phyloP scores from a whole-genome alignment of 1,284 basidiomycete genomes.

The Agaricales sp. region DNA sequence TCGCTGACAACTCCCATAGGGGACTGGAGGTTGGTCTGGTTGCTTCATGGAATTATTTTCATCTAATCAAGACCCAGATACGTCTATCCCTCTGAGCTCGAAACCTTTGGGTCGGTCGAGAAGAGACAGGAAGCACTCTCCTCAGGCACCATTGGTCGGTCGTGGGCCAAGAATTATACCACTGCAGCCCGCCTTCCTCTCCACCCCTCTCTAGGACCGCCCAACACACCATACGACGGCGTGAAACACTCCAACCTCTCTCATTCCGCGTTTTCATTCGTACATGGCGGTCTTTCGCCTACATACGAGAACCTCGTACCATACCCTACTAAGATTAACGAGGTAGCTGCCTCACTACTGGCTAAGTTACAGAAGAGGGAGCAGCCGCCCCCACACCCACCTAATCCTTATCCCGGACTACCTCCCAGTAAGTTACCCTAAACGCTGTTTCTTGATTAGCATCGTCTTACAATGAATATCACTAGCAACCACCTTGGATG shows the following conservation, averaged over 20 bases:
- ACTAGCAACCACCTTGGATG: constrained; percentile 48
- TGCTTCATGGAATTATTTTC: not conserved
- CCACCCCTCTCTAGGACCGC: constrained; percentile 57
- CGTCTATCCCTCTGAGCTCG: constrained; percentile 70
- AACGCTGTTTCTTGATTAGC: not conserved
- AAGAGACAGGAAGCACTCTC: constrained; percentile 63
- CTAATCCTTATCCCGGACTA: constrained; percentile 67
- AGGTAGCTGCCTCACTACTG: constrained; percentile 58
- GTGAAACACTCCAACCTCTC: constrained; percentile 30
- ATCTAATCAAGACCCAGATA: constrained; percentile 41
- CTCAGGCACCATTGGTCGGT: constrained; percentile 69
- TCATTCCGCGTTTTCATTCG: constrained; percentile 75
- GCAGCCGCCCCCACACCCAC: constrained; percentile 73
- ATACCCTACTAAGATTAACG: constrained; percentile 76
- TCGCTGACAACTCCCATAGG: constrained; percentile 27
- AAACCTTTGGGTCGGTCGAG: constrained; percentile 66
- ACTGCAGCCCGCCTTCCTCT: constrained; percentile 73
- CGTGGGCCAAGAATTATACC: constrained; percentile 85
- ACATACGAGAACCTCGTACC: constrained; percentile 62
- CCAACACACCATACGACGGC: constrained; percentile 61
- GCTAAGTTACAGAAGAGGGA: constrained; percentile 45
- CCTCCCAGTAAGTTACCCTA: constrained; percentile 40
- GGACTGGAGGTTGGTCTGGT: constrained; percentile 64
- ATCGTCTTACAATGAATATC: constrained; percentile 14
- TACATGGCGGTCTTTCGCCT: constrained; percentile 80